Conservation (phyloP, 306 rosid genomes). For the Ammopiptanthus mongolicus region DNA sequence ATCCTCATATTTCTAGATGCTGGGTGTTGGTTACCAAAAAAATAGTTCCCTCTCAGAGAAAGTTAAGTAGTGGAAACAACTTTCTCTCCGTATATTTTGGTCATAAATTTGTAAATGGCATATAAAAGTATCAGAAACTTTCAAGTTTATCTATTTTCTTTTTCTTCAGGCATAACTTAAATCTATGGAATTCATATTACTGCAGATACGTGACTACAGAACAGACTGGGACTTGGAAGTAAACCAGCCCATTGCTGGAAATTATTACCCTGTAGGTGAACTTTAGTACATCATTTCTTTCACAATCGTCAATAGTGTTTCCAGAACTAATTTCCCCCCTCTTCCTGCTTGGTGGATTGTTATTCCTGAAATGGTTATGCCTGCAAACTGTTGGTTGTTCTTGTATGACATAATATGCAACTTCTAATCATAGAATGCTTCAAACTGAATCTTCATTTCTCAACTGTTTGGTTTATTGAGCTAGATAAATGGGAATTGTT, state of each 20-base stretch:
- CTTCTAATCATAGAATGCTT: background rate
- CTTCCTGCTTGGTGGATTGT: slow-evolving; percentile 3
- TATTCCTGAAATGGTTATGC: slow-evolving; percentile 9
- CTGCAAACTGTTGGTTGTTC: background rate
- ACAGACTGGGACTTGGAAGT: slow-evolving; percentile 82
- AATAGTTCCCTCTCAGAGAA: background rate
- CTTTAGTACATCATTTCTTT: background rate
- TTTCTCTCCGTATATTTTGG: background rate
- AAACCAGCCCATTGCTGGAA: slow-evolving; percentile 85
- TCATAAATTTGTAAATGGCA: background rate
- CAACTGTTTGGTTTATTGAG: background rate
- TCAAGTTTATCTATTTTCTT: background rate
- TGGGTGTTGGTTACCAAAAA: background rate
- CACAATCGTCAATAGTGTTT: background rate
- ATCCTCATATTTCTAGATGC: background rate
- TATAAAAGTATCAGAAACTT: background rate
- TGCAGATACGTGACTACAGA: slow-evolving; percentile 74
- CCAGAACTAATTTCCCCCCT: background rate
- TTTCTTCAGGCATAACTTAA: slow-evolving; percentile 10
- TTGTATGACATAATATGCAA: background rate
- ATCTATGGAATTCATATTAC: slow-evolving; percentile 9
- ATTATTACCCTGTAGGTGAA: slow-evolving; percentile 78
- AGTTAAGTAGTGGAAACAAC: slow-evolving; percentile 11
- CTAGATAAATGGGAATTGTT: background rate
- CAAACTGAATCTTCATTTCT: background rate